A percentile compares a stretch with the other conserved stretches of the same genome.
Evolutionary conservation across 257 asterid species (phyloP).

Genomic region (Solanum chaucha): DNA sequence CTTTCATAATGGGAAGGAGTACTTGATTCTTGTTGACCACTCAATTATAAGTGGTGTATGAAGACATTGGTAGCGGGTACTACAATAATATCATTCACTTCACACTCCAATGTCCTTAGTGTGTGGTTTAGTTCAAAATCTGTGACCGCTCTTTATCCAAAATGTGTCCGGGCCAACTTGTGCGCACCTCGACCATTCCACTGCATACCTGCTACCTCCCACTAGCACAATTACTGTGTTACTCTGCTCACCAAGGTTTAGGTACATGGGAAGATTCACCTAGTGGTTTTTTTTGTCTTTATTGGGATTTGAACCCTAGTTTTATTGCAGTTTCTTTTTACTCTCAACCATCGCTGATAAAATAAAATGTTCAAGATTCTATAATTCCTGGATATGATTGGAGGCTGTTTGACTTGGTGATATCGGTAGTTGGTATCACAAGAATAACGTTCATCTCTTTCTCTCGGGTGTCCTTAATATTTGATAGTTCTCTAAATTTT

Average conservation of each 20-base stretch:
- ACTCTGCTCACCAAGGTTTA: not conserved
- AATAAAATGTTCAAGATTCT: not conserved
- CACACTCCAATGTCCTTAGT: not conserved
- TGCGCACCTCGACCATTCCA: not conserved
- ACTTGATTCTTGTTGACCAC: not conserved
- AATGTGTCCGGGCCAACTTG: not conserved
- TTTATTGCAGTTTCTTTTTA: not conserved
- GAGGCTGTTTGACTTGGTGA: not conserved
- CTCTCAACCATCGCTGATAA: not conserved
- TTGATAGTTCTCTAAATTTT: not conserved
- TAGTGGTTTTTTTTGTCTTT: not conserved
- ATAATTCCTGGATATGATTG: not conserved
- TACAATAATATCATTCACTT: not conserved
- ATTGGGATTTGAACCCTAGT: not conserved
- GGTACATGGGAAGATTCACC: not conserved
- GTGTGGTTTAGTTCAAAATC: not conserved
- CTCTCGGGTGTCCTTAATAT: not conserved
- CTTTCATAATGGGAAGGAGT: not conserved
- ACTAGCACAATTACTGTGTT: not conserved
- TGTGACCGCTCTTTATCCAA: not conserved
- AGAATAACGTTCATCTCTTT: not conserved
- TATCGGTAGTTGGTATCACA: not conserved
- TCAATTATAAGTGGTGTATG: not conserved
- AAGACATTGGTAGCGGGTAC: not conserved
- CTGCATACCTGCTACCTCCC: not conserved